Percentiles rank a stretch among this genome's conserved stretches.
Conservation (phyloP, 1,139 yeast species). For the Geotrichum macrosporum region DNA sequence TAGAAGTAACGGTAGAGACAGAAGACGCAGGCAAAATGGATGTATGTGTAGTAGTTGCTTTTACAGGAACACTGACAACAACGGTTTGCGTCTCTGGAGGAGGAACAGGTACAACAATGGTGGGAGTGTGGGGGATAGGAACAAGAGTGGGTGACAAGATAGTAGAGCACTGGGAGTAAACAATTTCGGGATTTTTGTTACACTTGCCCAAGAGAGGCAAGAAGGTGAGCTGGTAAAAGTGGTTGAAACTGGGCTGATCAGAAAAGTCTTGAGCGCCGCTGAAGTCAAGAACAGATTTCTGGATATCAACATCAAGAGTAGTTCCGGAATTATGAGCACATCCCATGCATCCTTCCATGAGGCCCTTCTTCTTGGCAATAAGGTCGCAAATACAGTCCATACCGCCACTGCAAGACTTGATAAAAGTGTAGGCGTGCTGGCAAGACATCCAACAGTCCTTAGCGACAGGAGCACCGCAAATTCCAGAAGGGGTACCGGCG, state of each 20-base stretch:
- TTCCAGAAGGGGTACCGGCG: conserved; percentile 7
- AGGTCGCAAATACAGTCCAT: conserved; percentile 17
- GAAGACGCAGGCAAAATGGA: conserved; percentile 5
- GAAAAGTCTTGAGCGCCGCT: conserved; percentile 11
- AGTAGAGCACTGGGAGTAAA: conserved; percentile 3
- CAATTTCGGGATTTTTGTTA: conserved; percentile 4
- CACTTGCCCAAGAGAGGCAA: conserved; percentile 15
- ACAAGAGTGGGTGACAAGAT: background rate
- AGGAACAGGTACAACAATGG: background rate
- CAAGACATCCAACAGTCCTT: conserved; percentile 20
- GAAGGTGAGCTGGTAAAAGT: conserved; percentile 18
- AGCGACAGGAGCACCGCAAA: conserved; percentile 19
- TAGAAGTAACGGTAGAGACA: conserved; percentile 2
- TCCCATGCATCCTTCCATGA: conserved; percentile 17
- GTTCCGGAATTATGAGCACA: conserved; percentile 20
- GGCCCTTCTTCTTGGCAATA: conserved; percentile 3
- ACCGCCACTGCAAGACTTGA: conserved; percentile 11
- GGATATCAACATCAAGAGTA: conserved; percentile 3
- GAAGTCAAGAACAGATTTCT: conserved; percentile 15
- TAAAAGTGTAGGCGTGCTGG: conserved; percentile 19
- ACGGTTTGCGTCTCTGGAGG: conserved; percentile 17
- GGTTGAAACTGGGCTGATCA: conserved; percentile 12
- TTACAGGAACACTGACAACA: conserved; percentile 9
- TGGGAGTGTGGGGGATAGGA: background rate
- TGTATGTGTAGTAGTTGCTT: conserved; percentile 8